These are phyloP conservation scores for Glycine soja DNA, from an alignment of 306 rosid species.

Conservation along the genomic window DNA sequence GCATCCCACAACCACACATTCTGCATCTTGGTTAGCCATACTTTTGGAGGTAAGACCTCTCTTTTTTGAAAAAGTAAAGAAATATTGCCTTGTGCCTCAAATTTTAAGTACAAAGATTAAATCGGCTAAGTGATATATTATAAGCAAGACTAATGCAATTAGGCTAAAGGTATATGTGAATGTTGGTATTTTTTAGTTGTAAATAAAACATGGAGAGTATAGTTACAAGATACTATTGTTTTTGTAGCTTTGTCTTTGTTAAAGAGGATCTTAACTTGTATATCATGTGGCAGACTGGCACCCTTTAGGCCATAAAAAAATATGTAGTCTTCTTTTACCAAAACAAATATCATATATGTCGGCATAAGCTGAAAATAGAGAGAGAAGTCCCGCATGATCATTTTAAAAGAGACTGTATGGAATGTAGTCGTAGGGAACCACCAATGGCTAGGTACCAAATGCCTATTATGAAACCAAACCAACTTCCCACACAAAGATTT, in stretches of 20 bases:
- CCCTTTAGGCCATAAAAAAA: background rate
- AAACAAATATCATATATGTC: background rate
- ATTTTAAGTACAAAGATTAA: background rate
- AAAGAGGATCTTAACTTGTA: background rate
- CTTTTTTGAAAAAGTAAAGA: background rate
- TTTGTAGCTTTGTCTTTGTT: slow-evolving; percentile 29
- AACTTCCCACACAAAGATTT: slow-evolving; percentile 33
- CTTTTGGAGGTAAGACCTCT: slow-evolving; percentile 26
- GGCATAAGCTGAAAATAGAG: background rate
- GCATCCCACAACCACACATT: background rate
- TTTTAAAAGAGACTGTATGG: slow-evolving; percentile 17
- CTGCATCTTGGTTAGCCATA: slow-evolving; percentile 35
- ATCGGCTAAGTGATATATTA: background rate
- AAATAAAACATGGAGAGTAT: background rate
- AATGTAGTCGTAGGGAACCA: slow-evolving; percentile 37
- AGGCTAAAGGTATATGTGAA: background rate
- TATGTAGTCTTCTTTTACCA: background rate
- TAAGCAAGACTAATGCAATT: background rate
- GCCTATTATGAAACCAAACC: slow-evolving; percentile 1
- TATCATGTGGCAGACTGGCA: background rate
- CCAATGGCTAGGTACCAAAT: background rate
- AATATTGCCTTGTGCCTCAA: background rate
- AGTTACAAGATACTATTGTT: slow-evolving; percentile 1
- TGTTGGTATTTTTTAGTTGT: background rate
- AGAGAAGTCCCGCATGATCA: background rate